phyloP scores from a whole-genome alignment of 2,329 filamentous ascomycete species.

The Fusarium transvaalense region DNA sequence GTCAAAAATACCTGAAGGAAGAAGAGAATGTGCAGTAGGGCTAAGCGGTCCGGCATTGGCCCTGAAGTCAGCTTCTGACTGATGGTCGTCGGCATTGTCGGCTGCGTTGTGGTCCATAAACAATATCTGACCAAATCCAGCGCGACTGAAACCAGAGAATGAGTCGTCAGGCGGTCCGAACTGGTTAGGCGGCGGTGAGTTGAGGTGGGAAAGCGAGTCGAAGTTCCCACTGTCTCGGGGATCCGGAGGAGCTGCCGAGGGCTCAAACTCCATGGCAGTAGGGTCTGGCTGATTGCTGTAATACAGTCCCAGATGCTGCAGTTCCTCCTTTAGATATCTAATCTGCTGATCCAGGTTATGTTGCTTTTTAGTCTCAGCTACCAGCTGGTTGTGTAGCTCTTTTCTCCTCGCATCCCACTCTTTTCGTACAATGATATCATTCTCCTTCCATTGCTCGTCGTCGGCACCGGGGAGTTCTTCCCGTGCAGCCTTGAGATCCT shows the following conservation, averaged over 20 bases:
- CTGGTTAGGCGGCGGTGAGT: constrained; percentile 55
- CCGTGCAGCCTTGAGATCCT: constrained; percentile 77
- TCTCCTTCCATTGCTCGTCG: constrained; percentile 68
- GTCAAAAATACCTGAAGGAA: constrained; percentile 76
- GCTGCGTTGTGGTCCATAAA: constrained; percentile 62
- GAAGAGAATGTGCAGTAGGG: constrained; percentile 78
- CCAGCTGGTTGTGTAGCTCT: constrained; percentile 64
- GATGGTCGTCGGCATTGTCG: constrained; percentile 55
- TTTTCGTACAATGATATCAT: constrained; percentile 64
- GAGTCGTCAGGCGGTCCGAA: constrained; percentile 57
- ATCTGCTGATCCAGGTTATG: constrained; percentile 62
- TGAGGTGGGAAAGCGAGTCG: constrained; percentile 60
- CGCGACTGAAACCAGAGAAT: constrained; percentile 66
- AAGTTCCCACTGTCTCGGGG: constrained; percentile 64
- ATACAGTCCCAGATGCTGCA: constrained; percentile 59
- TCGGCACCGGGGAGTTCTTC: constrained; percentile 73
- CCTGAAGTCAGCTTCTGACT: constrained; percentile 73
- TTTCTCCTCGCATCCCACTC: constrained; percentile 68
- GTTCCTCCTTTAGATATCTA: constrained; percentile 61
- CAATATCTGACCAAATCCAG: constrained; percentile 65
- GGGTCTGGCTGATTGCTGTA: constrained; percentile 62
- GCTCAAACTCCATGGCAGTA: constrained; percentile 63
- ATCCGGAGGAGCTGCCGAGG: constrained; percentile 55
- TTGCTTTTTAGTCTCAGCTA: constrained; percentile 61
- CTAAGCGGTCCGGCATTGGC: constrained; percentile 77